Evolutionary conservation across 257 asterid genomes (phyloP).

Genomic region (Solanum pennellii): DNA sequence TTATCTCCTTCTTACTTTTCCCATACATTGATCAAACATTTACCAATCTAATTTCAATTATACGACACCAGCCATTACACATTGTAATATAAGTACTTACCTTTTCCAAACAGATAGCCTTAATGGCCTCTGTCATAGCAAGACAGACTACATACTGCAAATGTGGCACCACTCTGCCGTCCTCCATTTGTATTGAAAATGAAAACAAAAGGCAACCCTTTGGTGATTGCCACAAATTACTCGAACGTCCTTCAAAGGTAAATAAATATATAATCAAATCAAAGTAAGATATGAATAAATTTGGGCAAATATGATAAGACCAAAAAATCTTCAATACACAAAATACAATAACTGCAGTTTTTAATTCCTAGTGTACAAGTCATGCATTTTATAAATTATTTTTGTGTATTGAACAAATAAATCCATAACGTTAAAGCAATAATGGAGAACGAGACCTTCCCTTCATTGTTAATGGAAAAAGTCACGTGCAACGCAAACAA

Average conservation of each 20-base stretch:
- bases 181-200: slow-evolving; percentile 81
- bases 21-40: neutral
- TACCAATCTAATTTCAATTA: neutral
- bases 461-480: neutral
- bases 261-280: neutral
- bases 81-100: slow-evolving; percentile 25
- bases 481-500: neutral
- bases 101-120: slow-evolving; percentile 52
- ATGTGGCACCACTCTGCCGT: slow-evolving; percentile 80
- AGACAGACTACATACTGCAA: slow-evolving; percentile 84
- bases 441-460: neutral
- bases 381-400: neutral
- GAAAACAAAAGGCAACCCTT: slow-evolving; percentile 94
- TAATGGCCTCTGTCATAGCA: slow-evolving; percentile 82
- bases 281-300: neutral
- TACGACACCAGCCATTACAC: neutral
- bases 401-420: neutral
- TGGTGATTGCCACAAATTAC: slow-evolving; percentile 89
- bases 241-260: slow-evolving; percentile 53
- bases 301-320: neutral
- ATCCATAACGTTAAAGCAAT: neutral
- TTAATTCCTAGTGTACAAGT: neutral
- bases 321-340: neutral
- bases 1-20: neutral
- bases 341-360: neutral